Evolutionary conservation across 805 yeast species (phyloP), one percentile per base, ranked within the genome.

Genomic region (Saccharomycopsis olivae): DNA sequence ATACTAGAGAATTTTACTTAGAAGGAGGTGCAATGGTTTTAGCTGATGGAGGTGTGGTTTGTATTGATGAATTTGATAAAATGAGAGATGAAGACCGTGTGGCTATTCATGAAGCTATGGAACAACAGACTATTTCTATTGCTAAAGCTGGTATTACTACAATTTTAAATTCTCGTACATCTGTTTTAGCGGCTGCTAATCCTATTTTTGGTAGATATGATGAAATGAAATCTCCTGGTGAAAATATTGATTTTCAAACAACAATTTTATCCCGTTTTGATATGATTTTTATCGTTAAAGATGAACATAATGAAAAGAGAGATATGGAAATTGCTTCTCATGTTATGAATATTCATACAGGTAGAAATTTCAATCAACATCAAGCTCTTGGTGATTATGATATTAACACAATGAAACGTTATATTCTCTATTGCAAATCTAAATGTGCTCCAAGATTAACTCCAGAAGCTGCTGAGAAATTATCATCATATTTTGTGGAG

Each of bases 11-110:
- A 52, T 92, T 89, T 58, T 89, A 84, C 58, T 66, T 92, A 39
- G 99, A 92, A 70, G 98, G 99, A 45, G 99, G 99, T 61, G 99
- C 99, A 6, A 88, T 92, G 96, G 98, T 92, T n/a, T 66, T 92
- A 37, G 98, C 99, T 0, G 98, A 92, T 63, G 97, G 97, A 29
- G 99, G 99, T 49, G 96, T 92, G 37, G 96, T 89, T 35, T 92
- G 97, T 70, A 92, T 92, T 55, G 99, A 92, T 66, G 99, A 92
- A 69, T 92, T 92, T 56, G 99, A 92, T 60, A 92, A 92, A 67
- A 92, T 92, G 99, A 72, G 97, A 58, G 99, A 92, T 55, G 97
- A 92, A 58, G 98, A 92, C 61, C 73, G 99, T 56, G 97, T 92
- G 29, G 97, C 98, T 0, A 92, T 92, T 50, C 99, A 92, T 61